Percentiles rank a stretch among this genome's conserved stretches.
Evolutionary conservation across 768 basidiomycete genomes (phyloP).

Genomic region (Lactifluus subvellereus): DNA sequence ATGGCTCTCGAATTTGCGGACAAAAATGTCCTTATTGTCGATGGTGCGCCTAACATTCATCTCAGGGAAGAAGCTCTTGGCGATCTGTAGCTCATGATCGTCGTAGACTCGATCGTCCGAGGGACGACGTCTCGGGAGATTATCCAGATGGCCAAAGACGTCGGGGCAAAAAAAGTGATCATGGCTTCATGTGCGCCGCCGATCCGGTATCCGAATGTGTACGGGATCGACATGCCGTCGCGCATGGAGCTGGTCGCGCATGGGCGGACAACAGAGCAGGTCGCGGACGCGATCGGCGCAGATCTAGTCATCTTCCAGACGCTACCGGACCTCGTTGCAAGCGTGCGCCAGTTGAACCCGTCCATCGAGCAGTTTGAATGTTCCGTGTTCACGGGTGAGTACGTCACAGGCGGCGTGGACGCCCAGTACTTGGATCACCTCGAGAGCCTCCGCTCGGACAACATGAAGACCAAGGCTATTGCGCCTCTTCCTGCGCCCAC

Average conservation of each 20-base stretch:
- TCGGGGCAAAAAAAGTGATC: constrained; percentile 93
- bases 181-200: constrained; percentile 97
- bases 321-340: constrained; percentile 76
- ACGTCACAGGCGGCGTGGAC: constrained; percentile 90
- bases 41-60: constrained; percentile 50
- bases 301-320: constrained; percentile 97
- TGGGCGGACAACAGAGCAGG: constrained; percentile 93
- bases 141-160: constrained; percentile 98
- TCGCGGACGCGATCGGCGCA: constrained; percentile 91
- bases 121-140: constrained; percentile 99
- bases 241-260: constrained; percentile 90
- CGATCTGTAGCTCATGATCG: constrained; percentile 2
- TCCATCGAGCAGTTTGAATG: constrained; percentile 80
- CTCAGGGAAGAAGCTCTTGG: not conserved
- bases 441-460: constrained; percentile 77
- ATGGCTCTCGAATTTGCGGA: constrained; percentile 95
- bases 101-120: constrained; percentile 90
- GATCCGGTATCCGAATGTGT: constrained; percentile 94
- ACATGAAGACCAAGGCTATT: constrained; percentile 53
- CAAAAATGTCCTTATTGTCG: constrained; percentile 93
- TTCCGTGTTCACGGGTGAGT: constrained; percentile 96
- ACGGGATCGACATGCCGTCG: constrained; percentile 99
- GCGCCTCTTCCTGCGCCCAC: not conserved
- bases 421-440: constrained; percentile 72
- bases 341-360: constrained; percentile 82